phyloP scores from a whole-genome alignment of 768 basidiomycete genomes.

The Leucosporidium yakuticum region DNA sequence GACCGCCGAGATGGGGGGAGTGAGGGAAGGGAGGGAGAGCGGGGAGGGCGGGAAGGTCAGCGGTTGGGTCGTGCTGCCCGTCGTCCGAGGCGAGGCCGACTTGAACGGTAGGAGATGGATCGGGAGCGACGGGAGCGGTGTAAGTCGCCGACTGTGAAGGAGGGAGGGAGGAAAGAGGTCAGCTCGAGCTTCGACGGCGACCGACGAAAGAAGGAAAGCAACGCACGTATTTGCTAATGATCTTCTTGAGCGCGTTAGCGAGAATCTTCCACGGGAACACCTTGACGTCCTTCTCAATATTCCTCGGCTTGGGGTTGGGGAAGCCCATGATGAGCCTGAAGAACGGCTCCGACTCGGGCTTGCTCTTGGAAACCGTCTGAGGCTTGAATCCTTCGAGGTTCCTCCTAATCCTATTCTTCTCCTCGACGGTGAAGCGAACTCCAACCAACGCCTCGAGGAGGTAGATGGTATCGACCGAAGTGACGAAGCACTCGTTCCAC shows the following conservation, averaged over 20 bases:
- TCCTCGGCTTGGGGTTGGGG: slow-evolving; percentile 82
- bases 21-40: too few relatives aligned
- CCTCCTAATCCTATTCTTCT: slow-evolving; percentile 91
- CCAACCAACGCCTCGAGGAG: slow-evolving; percentile 76
- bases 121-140: neutral
- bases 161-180: neutral
- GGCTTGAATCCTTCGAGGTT: slow-evolving; percentile 91
- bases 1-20: neutral
- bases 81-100: too few relatives aligned
- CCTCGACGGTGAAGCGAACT: slow-evolving; percentile 76
- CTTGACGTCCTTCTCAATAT: slow-evolving; percentile 91
- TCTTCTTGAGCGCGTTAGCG: slow-evolving; percentile 46
- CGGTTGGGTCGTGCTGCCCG: too few relatives aligned
- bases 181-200: neutral
- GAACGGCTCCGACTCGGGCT: slow-evolving; percentile 70
- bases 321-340: slow-evolving; percentile 97
- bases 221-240: slow-evolving; percentile 46
- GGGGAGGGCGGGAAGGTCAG: too few relatives aligned
- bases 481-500: slow-evolving; percentile 70
- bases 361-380: slow-evolving; percentile 80
- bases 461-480: slow-evolving; percentile 92
- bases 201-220: neutral
- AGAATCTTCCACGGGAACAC: slow-evolving; percentile 50
- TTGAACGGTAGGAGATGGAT: neutral
- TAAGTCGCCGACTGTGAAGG: neutral